These are phyloP conservation scores for Komagataella kurtzmanii DNA, from an alignment of 805 yeast genomes.

Conservation along the genomic window DNA sequence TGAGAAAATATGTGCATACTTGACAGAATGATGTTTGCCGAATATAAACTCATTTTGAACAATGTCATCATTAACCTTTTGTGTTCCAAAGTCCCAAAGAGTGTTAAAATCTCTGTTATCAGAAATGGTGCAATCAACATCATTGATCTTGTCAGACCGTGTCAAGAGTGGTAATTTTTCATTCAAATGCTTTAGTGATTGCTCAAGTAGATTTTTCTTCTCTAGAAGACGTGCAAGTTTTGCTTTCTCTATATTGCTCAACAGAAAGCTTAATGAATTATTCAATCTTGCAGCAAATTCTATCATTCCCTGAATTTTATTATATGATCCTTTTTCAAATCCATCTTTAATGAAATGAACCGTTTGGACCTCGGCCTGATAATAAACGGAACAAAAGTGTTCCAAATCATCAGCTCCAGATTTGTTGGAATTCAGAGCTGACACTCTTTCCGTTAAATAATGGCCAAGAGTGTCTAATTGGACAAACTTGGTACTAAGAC, in stretches of 20 bases:
- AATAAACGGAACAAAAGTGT: constrained; percentile 34
- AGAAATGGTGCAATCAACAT: constrained; percentile 17
- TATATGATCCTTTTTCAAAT: constrained; percentile 44
- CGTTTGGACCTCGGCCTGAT: constrained; percentile 38
- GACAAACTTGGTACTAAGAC: constrained; percentile 53
- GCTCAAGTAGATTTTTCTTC: background rate
- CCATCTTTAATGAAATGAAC: constrained; percentile 34
- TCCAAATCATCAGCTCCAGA: constrained; percentile 19
- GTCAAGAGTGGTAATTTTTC: constrained; percentile 8
- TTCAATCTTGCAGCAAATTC: constrained; percentile 40
- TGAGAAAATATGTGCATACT: background rate
- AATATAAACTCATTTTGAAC: background rate
- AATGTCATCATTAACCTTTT: constrained; percentile 8
- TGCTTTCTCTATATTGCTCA: background rate
- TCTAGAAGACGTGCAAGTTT: background rate
- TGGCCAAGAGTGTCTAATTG: constrained; percentile 64
- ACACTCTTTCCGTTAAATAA: constrained; percentile 32
- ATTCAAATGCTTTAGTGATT: background rate
- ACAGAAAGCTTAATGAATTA: constrained; percentile 22
- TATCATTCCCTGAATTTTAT: constrained; percentile 54
- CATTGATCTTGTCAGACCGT: constrained; percentile 13
- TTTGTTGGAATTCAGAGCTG: constrained; percentile 30
- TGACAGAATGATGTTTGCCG: background rate
- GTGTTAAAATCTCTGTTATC: constrained; percentile 54
- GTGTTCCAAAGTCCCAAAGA: constrained; percentile 36